These are phyloP conservation scores for Aureobasidium uvarum DNA, from an alignment of 2,329 filamentous ascomycete species.

Conservation along the genomic window DNA sequence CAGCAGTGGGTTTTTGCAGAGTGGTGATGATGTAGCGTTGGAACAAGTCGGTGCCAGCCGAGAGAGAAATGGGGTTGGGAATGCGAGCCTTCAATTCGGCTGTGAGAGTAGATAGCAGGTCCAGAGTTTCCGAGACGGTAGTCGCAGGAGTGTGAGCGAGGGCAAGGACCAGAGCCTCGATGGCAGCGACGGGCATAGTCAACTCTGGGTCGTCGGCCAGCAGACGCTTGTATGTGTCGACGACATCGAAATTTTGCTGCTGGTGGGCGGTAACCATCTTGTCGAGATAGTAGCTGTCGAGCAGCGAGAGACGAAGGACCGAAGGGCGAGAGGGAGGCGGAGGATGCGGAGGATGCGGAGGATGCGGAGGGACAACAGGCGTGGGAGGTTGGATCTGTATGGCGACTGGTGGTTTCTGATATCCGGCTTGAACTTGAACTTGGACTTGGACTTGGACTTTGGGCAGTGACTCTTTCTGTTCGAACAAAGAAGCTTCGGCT, in stretches of 20 bases:
- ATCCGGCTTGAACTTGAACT: not conserved
- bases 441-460: not conserved
- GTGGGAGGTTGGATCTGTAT: not conserved
- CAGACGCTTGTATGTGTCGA: conserved; percentile 63
- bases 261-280: conserved; percentile 2
- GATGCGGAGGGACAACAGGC: not conserved
- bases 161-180: conserved; percentile 84
- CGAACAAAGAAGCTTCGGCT: conserved; percentile 7
- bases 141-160: conserved; percentile 75
- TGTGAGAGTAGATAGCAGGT: conserved; percentile 75
- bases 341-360: not conserved
- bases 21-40: conserved; percentile 86
- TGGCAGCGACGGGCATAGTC: conserved; percentile 93
- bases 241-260: conserved; percentile 51
- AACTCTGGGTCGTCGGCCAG: conserved; percentile 72
- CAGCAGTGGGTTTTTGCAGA: conserved; percentile 51
- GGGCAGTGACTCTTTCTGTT: conserved; percentile 12
- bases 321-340: not conserved
- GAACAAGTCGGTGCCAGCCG: conserved; percentile 93
- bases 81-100: conserved; percentile 73
- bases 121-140: conserved; percentile 92
- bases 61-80: conserved; percentile 85
- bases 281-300: conserved; percentile 20
- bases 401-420: not conserved
- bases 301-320: conserved; percentile 9